Percentiles rank a stretch among this genome's conserved stretches.
phyloP scores from a whole-genome alignment of 108 stramenopile genomes.

The Cyclotella distinguenda region DNA sequence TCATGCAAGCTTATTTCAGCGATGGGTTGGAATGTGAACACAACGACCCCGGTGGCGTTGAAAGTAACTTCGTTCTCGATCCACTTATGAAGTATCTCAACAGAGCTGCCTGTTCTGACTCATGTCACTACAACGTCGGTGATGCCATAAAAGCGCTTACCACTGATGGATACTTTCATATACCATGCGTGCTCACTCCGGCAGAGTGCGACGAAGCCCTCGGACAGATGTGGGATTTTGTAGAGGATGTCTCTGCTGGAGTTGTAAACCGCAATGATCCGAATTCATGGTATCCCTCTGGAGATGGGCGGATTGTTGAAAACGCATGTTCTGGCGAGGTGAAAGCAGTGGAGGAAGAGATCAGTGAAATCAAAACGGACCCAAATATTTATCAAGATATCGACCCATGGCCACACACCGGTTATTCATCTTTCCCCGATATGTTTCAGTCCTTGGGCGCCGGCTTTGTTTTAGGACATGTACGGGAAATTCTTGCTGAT shows the following conservation, averaged over 20 bases:
- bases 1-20: too few relatives aligned
- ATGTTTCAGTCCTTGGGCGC: conserved; percentile 63
- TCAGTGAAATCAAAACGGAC: not conserved
- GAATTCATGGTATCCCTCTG: conserved; percentile 37
- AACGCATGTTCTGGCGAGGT: not conserved
- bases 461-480: conserved; percentile 54
- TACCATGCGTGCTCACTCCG: conserved; percentile 34
- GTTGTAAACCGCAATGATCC: conserved; percentile 37
- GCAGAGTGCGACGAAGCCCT: conserved; percentile 49
- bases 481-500: conserved; percentile 56
- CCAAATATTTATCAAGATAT: conserved; percentile 6
- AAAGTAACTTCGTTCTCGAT: conserved; percentile 21
- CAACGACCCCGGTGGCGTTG: too few relatives aligned
- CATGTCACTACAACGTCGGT: conserved; percentile 11
- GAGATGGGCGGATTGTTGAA: not conserved
- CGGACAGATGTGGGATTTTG: conserved; percentile 55
- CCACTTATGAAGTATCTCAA: conserved; percentile 35
- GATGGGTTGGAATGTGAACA: too few relatives aligned
- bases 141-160: conserved; percentile 22
- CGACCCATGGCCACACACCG: conserved; percentile 57
- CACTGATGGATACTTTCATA: conserved; percentile 41
- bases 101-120: not conserved
- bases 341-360: not conserved
- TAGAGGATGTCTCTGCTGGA: conserved; percentile 54
- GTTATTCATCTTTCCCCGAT: conserved; percentile 32